Evolutionary conservation across 257 asterid species (phyloP), one percentile per base, ranked within the genome.

Genomic region (Fraxinus excelsior): DNA sequence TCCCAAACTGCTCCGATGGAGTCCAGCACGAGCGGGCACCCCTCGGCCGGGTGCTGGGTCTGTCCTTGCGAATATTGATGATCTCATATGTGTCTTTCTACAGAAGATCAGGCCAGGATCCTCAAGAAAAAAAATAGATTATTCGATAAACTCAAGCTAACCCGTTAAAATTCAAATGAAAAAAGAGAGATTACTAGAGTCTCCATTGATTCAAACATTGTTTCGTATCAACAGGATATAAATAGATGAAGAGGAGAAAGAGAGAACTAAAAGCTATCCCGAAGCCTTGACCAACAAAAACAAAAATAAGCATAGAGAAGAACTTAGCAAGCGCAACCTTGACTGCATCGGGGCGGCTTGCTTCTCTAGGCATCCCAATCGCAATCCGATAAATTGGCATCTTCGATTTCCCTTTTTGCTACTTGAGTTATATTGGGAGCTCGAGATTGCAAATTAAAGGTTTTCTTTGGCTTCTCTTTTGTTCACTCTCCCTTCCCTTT

Each of bases 301-400:
- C 85, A 68, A 84, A 81, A 51, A 84, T 84, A 42, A 84, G 74
- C 87, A 74, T 84, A 11, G 85, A 84, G 44, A 84, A 78, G 85
- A 84, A 84, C 56, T 84, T 85, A 3, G 87, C 87, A 2, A 72
- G 40, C 6, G 82, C 87, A 0, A 83, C 87, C 73, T 64, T 81
- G 25, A 81, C 74, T 26, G 85, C 83, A 28, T 79, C 82, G 1
- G 87, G 85, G 56, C 70, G 69, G 65, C 82, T 81, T 25, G 83
- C 87, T 74, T 81, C 85, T 18, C 82, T 18, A 0, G 80, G 82
- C 5, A 65, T 68, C 56, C 51, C 87, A 3, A 84, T 28, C 7
- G 87, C 75, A 11, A 84, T 84, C 3, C 28, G 62, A 32, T 76
- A 71, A 71, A 84, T 5, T 0, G 87, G 78, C 87, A 84, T 84